Evolutionary conservation across 495 filamentous ascomycete species (phyloP), one percentile per base, ranked within the genome.

Genomic region (Penicillium canariense): DNA sequence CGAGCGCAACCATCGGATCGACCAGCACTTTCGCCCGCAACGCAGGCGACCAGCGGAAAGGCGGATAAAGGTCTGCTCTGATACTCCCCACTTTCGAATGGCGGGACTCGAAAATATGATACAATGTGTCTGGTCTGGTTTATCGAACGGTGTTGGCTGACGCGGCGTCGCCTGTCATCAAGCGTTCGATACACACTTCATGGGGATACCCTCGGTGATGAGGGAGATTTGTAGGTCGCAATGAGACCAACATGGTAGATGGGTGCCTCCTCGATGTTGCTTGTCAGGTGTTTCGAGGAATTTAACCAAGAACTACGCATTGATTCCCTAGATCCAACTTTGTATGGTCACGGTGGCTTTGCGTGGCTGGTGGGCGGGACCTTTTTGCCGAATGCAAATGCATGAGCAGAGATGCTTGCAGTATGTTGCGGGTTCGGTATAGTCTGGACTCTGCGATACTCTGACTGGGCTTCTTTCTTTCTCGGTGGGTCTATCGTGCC

Each of bases 1-100:
- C 73, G 9, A 74, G 72, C 43, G 70, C 73, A n/a, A 66, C 68
- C 5, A 76, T 77, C 40, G 71, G 75, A 18, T 66, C 61, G 14
- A 65, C 62, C 30, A 67, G 66, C 51, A 68, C 70, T 12, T 73
- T 74, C 52, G 44, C 66, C 28, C 69, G 69, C 27, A 59, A 55
- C 18, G 50, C 60, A 3, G 46, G 60, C 18, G 64, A 65, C 22
- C 64, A 68, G 56, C 65, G 65, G 49, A 68, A 68, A 39, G 65
- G 65, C 22, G 65, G 65, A 27, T 68, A 68, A 50, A n/a, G 22
- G 35, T 18, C 17, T 11, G n/a, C 14, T 40, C 14, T 40, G 26
- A 10, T 28, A 23, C 18, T 32, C 28, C 20, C 18, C 10, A 18
- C 23, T 35, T 17, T 36, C 6, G 17, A 14, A 50, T 35, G 12